These are phyloP conservation scores for Alternaria panax DNA, from an alignment of 2,329 filamentous ascomycete genomes.

Conservation along the genomic window DNA sequence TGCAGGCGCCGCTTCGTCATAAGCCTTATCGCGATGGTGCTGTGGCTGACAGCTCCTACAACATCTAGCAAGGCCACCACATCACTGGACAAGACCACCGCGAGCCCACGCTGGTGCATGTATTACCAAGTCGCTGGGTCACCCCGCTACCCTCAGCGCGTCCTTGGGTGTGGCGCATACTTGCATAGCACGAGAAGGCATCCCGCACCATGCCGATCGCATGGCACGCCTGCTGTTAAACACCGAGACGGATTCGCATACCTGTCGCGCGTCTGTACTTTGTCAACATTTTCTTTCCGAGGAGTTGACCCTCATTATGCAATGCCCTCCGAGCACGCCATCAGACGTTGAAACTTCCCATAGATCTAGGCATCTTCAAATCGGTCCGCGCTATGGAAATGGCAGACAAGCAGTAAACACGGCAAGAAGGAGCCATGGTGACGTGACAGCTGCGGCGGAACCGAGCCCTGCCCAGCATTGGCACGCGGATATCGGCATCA, in stretches of 20 bases:
- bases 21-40: neutral
- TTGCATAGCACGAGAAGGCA: neutral
- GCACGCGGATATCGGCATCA: slow-evolving; percentile 36
- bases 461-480: slow-evolving; percentile 38
- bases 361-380: neutral
- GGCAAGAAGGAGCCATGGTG: slow-evolving; percentile 3
- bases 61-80: neutral
- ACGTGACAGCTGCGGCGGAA: slow-evolving; percentile 24
- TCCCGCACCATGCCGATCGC: neutral
- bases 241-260: neutral
- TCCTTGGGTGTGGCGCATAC: neutral
- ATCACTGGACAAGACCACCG: neutral
- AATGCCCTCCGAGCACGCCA: slow-evolving; percentile 16
- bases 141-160: neutral
- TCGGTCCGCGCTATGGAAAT: neutral
- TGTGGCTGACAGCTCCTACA: neutral
- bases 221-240: neutral
- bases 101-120: neutral
- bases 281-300: neutral
- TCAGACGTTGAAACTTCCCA: neutral
- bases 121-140: neutral
- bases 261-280: neutral
- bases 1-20: neutral
- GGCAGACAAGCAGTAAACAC: slow-evolving; percentile 5
- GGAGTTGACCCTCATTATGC: neutral